phyloP scores from a whole-genome alignment of 202 grass and related monocot genomes.

The Elaeis oleifera region DNA sequence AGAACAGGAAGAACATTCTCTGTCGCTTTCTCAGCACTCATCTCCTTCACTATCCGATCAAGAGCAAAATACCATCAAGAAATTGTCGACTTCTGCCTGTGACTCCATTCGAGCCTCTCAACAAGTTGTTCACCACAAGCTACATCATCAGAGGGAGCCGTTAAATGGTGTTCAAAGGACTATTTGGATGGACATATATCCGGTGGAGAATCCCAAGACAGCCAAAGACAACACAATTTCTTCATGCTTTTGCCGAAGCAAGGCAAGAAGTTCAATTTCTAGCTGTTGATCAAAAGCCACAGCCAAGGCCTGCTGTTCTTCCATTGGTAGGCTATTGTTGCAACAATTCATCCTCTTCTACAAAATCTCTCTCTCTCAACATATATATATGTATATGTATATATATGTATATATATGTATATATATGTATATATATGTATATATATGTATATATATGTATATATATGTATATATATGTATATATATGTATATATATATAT shows the following conservation, averaged over 20 bases:
- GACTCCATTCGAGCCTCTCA: constrained; percentile 39
- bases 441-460: no score
- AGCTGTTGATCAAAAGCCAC: constrained; percentile 38
- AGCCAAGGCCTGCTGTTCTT: constrained; percentile 29
- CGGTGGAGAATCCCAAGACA: constrained; percentile 33
- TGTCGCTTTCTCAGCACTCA: constrained; percentile 81
- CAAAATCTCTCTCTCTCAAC: no score
- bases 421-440: no score
- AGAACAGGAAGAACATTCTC: constrained; percentile 88
- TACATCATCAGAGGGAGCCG: constrained; percentile 21
- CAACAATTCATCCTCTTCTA: no score
- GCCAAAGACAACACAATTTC: constrained; percentile 46
- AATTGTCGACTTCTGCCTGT: constrained; percentile 46
- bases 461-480: no score
- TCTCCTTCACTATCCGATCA: constrained; percentile 91
- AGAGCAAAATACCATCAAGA: constrained; percentile 62
- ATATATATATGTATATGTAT: no score
- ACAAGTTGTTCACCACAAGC: constrained; percentile 45
- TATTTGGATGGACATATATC: constrained; percentile 20
- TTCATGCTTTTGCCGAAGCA: constrained; percentile 28
- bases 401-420: no score
- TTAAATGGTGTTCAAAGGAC: constrained; percentile 31
- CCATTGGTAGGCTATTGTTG: constrained; percentile 35
- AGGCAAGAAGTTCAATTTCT: constrained; percentile 60
- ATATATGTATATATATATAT: no score